Base-by-base conservation (phyloP, 768 basidiomycete species). In the Pleurotus cornucopiae region DNA sequence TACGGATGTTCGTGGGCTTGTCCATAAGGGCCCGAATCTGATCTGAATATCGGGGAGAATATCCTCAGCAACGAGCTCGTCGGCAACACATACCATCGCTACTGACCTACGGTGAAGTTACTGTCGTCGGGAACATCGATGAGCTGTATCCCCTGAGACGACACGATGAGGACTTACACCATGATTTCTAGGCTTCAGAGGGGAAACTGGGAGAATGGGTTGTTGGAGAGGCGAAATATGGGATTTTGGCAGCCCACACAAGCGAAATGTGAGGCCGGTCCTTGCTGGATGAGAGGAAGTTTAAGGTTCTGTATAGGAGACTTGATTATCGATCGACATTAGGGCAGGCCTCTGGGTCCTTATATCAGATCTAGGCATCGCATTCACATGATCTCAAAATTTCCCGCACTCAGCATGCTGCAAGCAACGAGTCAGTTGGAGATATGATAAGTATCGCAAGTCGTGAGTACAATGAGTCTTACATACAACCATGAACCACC, bases 11-110 rank as follows among this genome's bases (percentile, higher is more conserved):
- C 55, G 91, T 93, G 64, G 91, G 84, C 71, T 72, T 75, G 82
- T 94, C 89, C 92, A 94, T 94, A 61, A 94, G 87, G 62, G 57
- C 76, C 69, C 92, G 88, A 67, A 94, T 85, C 78, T 94, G 90
- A 71, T 91, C 91, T 93, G 64, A 46, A 61, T 49, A 63, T 60
- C 34, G 56, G 45, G 51, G 30, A 57, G 11, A 59, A 54, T 43
- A 59, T 62, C 18, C 37, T 23, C 12, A 38, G 39, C 16, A 53
- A 41, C 39, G 39, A 53, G 18, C 6, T 38, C 23, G 39, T 34
- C 20, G 12, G 20, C 5, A 40, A 41, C 11, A n/a, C 18, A 14
- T 55, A 44, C 53, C 49, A 49, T 46, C 45, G n/a, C 38, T 64
- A 78, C 89, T 76, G 58, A 85, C 89, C 89, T 78, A 88, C 80